These are phyloP conservation scores for Thamnidium elegans DNA, from an alignment of 192 early-diverging fungal genomes.

Conservation along the genomic window DNA sequence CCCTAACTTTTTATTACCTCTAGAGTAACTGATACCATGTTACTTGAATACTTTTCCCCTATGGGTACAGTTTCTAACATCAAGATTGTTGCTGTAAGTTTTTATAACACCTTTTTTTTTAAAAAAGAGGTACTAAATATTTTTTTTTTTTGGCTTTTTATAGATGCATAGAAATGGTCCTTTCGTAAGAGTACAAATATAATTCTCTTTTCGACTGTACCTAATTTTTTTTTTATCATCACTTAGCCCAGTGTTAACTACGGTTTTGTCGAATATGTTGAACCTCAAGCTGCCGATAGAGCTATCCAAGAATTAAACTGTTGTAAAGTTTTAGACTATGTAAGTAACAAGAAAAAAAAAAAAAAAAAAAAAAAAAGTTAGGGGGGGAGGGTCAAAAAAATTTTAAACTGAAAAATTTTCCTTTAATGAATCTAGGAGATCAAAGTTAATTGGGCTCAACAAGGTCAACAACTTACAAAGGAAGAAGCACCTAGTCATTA, in stretches of 20 bases:
- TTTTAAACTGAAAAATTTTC: not conserved
- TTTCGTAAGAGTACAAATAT: not conserved
- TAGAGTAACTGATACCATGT: conserved; percentile 54
- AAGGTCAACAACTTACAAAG: conserved; percentile 23
- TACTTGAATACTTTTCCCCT: conserved; percentile 67
- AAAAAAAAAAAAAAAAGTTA: not conserved
- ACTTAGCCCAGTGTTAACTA: conserved; percentile 59
- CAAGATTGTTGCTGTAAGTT: conserved; percentile 71
- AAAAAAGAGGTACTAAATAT: too few relatives aligned
- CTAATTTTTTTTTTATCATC: not conserved
- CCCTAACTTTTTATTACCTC: not conserved
- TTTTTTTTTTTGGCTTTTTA: not conserved
- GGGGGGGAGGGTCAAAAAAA: not conserved
- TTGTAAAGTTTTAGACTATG: conserved; percentile 53
- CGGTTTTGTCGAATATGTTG: conserved; percentile 84
- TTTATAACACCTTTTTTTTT: not conserved
- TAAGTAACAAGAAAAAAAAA: conserved; percentile 31
- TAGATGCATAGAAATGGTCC: conserved; percentile 6
- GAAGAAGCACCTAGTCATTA: conserved; percentile 51
- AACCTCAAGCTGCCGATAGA: conserved; percentile 65
- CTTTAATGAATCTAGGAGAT: conserved; percentile 24
- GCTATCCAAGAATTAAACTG: conserved; percentile 76
- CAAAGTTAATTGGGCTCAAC: conserved; percentile 31
- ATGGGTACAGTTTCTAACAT: conserved; percentile 56
- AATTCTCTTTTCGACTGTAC: not conserved